Percentiles rank a stretch among this genome's conserved stretches.
Conservation (phyloP, 441 rosid species). For the Eruca vesicaria region DNA sequence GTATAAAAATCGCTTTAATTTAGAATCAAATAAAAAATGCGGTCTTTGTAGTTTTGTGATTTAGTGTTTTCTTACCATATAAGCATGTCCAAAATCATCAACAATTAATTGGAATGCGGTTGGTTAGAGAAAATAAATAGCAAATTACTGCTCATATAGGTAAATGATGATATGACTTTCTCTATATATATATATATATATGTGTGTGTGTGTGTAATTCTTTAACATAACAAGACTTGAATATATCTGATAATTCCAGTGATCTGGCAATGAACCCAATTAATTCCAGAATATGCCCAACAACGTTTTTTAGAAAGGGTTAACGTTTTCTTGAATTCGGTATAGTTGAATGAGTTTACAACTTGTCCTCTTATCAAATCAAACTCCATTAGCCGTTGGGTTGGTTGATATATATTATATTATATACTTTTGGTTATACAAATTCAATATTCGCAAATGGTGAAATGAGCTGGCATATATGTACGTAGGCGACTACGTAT, state of each 20-base stretch:
- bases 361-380: not conserved
- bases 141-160: not conserved
- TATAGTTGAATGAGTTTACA: not conserved
- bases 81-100: not conserved
- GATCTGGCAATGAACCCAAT: not conserved
- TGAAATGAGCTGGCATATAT: slow-evolving; percentile 1
- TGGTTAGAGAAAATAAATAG: not conserved
- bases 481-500: slow-evolving; percentile 40
- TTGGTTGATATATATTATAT: not conserved
- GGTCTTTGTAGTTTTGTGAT: not conserved
- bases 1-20: not conserved
- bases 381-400: not conserved
- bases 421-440: not conserved
- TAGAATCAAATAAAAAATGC: not conserved
- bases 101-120: not conserved
- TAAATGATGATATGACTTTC: not conserved
- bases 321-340: not conserved
- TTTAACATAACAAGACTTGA: not conserved
- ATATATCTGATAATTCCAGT: not conserved
- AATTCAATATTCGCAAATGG: not conserved
- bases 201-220: no score
- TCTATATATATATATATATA: not conserved
- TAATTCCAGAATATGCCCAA: not conserved
- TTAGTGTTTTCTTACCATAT: not conserved
- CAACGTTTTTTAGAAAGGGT: not conserved